Evolutionary conservation across 2,329 filamentous ascomycete genomes (phyloP).

Genomic region (Clonostachys solani): DNA sequence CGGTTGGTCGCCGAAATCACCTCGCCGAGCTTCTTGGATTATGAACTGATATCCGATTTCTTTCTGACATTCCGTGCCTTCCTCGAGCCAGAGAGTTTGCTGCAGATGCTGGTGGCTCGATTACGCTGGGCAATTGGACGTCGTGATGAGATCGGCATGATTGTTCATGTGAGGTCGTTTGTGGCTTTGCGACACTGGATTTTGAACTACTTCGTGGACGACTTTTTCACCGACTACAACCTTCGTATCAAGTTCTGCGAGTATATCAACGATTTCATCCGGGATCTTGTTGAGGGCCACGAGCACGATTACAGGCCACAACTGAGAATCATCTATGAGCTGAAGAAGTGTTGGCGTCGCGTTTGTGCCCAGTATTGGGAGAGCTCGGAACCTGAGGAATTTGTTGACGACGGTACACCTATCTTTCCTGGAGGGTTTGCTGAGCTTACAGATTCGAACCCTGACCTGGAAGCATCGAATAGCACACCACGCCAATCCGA

Average conservation of each 20-base stretch:
- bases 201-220: conserved; percentile 94
- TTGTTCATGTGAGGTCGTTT: conserved; percentile 94
- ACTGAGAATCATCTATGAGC: conserved; percentile 83
- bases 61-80: conserved; percentile 94
- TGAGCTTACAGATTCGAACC: conserved; percentile 50
- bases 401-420: conserved; percentile 57
- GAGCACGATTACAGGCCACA: conserved; percentile 50
- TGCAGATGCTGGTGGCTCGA: conserved; percentile 80
- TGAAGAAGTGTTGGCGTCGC: conserved; percentile 96
- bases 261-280: conserved; percentile 66
- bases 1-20: conserved; percentile 95
- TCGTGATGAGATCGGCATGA: conserved; percentile 78
- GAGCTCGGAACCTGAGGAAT: conserved; percentile 59
- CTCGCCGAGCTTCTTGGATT: conserved; percentile 91
- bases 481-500: conserved; percentile 39
- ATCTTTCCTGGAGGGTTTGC: conserved; percentile 73
- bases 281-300: conserved; percentile 40
- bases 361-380: conserved; percentile 92
- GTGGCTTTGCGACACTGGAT: conserved; percentile 97
- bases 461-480: conserved; percentile 49
- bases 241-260: conserved; percentile 77
- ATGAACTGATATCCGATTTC: conserved; percentile 95
- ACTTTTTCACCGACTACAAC: conserved; percentile 75
- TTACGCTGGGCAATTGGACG: conserved; percentile 82
- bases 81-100: conserved; percentile 69